Percentiles rank a stretch among this genome's conserved stretches.
Conservation (phyloP, 148 eudicot genomes). For the Cornus florida region DNA sequence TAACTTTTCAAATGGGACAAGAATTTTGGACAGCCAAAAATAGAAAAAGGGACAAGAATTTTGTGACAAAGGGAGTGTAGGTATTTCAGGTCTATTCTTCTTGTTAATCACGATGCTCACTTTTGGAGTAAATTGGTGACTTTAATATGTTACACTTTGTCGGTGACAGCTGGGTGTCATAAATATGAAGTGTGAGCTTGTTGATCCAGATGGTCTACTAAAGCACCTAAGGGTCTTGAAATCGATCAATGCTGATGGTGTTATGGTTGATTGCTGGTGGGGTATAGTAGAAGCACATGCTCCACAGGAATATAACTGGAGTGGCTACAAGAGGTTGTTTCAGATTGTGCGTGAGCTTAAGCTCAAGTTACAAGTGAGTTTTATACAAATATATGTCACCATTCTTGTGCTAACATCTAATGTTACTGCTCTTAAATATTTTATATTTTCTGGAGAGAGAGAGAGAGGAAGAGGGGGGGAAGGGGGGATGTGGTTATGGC, state of each 20-base stretch:
- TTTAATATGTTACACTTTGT: slow-evolving; percentile 1
- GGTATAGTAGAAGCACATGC: slow-evolving; percentile 93
- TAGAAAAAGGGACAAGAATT: too few species aligned
- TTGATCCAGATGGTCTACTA: slow-evolving; percentile 67
- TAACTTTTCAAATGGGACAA: too few species aligned
- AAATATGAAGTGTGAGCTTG: slow-evolving; percentile 89
- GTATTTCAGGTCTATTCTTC: background rate
- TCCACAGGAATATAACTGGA: slow-evolving; percentile 90
- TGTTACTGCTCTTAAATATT: background rate
- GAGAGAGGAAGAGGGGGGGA: too few species aligned
- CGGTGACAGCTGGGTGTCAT: slow-evolving; percentile 73
- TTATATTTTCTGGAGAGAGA: too few species aligned
- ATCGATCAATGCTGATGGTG: slow-evolving; percentile 72
- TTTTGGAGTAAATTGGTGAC: background rate
- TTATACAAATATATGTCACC: slow-evolving; percentile 2
- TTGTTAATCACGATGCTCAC: background rate
- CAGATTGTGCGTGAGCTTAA: slow-evolving; percentile 80
- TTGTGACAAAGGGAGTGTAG: too few species aligned
- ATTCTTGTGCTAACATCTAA: slow-evolving; percentile 1
- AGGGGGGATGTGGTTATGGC: too few species aligned
- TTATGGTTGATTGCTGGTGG: slow-evolving; percentile 96
- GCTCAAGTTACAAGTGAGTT: slow-evolving; percentile 71
- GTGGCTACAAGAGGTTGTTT: slow-evolving; percentile 79
- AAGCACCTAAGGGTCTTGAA: slow-evolving; percentile 75
- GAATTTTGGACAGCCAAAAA: too few species aligned